Evolutionary conservation across 1,284 basidiomycete genomes (phyloP).

Genomic region (Ganoderma multipileum): DNA sequence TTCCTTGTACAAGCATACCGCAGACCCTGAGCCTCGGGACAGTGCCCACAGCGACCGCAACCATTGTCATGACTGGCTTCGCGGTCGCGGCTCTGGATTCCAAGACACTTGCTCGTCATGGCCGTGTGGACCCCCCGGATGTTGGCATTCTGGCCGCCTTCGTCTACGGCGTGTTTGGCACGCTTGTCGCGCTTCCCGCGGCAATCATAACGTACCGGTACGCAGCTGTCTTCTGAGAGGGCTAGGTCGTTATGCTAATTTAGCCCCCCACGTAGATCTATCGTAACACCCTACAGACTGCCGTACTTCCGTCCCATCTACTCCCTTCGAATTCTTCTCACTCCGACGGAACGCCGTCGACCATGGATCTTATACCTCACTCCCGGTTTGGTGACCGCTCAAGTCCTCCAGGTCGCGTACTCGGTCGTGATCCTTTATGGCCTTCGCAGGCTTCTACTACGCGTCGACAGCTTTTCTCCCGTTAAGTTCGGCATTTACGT

Average conservation of each 20-base stretch:
- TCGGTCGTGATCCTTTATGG: constrained; percentile 73
- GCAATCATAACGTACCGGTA: constrained; percentile 84
- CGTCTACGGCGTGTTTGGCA: constrained; percentile 67
- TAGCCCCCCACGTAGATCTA: constrained; percentile 56
- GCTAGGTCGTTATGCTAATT: constrained; percentile 2
- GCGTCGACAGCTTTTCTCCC: constrained; percentile 44
- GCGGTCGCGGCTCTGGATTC: constrained; percentile 63
- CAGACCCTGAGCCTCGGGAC: constrained; percentile 5
- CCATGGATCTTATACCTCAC: constrained; percentile 87
- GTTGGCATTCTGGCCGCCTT: constrained; percentile 70
- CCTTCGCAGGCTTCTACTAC: constrained; percentile 71
- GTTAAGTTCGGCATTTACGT: constrained; percentile 67
- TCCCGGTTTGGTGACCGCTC: constrained; percentile 79
- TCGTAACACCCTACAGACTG: constrained; percentile 87
- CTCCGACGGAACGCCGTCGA: constrained; percentile 80
- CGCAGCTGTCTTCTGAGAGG: constrained; percentile 7
- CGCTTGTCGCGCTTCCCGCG: constrained; percentile 82
- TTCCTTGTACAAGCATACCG: constrained; percentile 3
- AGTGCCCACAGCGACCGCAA: constrained; percentile 80
- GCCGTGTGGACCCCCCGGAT: constrained; percentile 75
- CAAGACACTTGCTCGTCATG: constrained; percentile 60
- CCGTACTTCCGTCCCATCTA: constrained; percentile 68
- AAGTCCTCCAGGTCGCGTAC: constrained; percentile 71
- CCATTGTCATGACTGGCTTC: constrained; percentile 62
- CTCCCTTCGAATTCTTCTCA: constrained; percentile 78